Evolutionary conservation across 345 rosid genomes (phyloP).

Genomic region (Camelina hispida): DNA sequence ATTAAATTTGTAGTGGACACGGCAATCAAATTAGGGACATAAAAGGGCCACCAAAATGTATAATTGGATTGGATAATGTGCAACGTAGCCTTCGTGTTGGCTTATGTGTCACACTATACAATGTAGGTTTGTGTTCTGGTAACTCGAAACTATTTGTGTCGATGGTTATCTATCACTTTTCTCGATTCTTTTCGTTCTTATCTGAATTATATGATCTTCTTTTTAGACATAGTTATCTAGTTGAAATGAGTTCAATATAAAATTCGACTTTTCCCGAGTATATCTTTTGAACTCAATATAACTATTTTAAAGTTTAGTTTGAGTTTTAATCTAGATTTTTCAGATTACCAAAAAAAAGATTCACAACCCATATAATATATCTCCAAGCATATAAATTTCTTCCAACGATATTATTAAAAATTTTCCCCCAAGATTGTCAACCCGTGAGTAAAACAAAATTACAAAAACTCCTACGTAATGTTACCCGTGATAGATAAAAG

Average conservation of each 20-base stretch:
- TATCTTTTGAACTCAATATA: neutral
- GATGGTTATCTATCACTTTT: constrained; percentile 3
- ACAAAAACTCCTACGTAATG: neutral
- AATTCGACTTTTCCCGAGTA: neutral
- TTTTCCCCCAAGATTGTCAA: neutral
- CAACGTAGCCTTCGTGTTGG: constrained; percentile 21
- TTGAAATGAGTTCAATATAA: neutral
- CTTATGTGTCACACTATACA: constrained; percentile 43
- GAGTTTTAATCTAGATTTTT: neutral
- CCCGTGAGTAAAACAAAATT: constrained; percentile 25
- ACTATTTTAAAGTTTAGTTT: neutral
- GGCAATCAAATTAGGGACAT: constrained; percentile 28
- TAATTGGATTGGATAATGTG: constrained; percentile 38
- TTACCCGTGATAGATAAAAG: constrained; percentile 8
- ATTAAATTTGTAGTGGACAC: constrained; percentile 31
- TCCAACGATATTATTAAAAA: neutral
- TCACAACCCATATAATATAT: neutral
- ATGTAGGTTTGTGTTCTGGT: constrained; percentile 29
- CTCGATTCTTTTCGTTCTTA: constrained; percentile 20
- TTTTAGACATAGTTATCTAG: constrained; percentile 23
- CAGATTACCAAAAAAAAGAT: neutral
- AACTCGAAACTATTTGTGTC: neutral
- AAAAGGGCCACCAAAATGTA: constrained; percentile 37
- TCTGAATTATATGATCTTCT: constrained; percentile 1
- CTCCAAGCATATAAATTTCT: neutral